Percentiles rank a stretch among this genome's conserved stretches.
These are phyloP conservation scores for Boletellus sp. DNA, from an alignment of 768 basidiomycete species.

Conservation along the genomic window DNA sequence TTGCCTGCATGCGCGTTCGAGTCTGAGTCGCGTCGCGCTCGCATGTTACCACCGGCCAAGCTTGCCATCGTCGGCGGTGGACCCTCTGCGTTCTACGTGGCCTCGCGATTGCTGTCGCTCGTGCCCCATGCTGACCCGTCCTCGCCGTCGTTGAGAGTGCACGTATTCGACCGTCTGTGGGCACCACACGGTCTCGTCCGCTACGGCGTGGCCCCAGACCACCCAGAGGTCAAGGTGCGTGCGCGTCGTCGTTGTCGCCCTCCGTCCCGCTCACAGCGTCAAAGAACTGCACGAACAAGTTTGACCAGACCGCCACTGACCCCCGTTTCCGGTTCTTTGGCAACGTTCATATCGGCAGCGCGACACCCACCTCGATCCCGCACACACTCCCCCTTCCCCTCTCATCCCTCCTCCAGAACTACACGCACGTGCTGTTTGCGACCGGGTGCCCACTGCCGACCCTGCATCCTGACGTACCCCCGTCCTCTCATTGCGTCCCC, in stretches of 20 bases:
- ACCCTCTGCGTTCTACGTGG: constrained; percentile 95
- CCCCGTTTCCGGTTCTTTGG: constrained; percentile 86
- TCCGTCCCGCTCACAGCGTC: constrained; percentile 8
- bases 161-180: constrained; percentile 91
- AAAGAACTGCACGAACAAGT: constrained; percentile 96
- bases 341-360: constrained; percentile 63
- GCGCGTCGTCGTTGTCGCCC: background rate
- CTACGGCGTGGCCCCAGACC: constrained; percentile 97
- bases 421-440: constrained; percentile 83
- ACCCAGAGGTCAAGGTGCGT: constrained; percentile 90
- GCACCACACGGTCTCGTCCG: constrained; percentile 92
- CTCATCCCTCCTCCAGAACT: constrained; percentile 57
- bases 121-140: constrained; percentile 37
- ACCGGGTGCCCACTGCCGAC: constrained; percentile 76
- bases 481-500: constrained; percentile 51
- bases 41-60: constrained; percentile 43
- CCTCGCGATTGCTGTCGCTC: constrained; percentile 74
- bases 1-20: constrained; percentile 55
- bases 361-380: constrained; percentile 40
- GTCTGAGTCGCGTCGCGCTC: background rate
- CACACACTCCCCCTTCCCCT: constrained; percentile 59
- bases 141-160: constrained; percentile 52
- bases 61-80: constrained; percentile 92
- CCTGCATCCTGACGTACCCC: constrained; percentile 52
- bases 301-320: constrained; percentile 78